Conservation (phyloP, 2,329 filamentous ascomycete genomes). For the Cladosporium sp. region DNA sequence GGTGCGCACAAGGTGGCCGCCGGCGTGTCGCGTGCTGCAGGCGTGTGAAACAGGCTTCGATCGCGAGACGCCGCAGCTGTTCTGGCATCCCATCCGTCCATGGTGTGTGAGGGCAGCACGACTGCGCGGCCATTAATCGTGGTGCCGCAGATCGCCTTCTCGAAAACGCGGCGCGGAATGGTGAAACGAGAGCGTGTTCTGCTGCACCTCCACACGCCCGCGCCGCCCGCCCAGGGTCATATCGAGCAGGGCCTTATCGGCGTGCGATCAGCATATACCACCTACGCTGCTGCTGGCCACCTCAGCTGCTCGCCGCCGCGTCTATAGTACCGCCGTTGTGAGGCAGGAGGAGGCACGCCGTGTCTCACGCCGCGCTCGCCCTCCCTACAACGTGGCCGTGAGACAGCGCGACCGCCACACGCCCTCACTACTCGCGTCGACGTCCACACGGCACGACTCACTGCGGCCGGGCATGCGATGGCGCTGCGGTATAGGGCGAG, state of each 20-base stretch:
- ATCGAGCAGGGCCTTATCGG: background rate
- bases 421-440: background rate
- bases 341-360: constrained; percentile 9
- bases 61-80: constrained; percentile 6
- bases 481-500: constrained; percentile 1
- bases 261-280: constrained; percentile 9
- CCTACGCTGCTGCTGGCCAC: background rate
- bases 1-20: background rate
- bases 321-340: constrained; percentile 12
- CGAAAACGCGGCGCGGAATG: constrained; percentile 1
- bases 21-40: background rate
- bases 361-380: constrained; percentile 2
- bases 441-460: background rate
- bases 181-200: background rate
- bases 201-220: background rate
- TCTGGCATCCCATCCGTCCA: constrained; percentile 3
- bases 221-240: background rate
- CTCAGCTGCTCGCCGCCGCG: background rate
- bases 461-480: background rate
- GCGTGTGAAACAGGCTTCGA: constrained; percentile 4
- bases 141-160: constrained; percentile 11
- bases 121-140: constrained; percentile 1
- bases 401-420: background rate
- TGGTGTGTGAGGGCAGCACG: background rate
- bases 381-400: constrained; percentile 4